A percentile compares a stretch with the other conserved stretches of the same genome.
These are phyloP conservation scores for Rhododendron ovatum DNA, from an alignment of 148 eudicot genomes.

Conservation along the genomic window DNA sequence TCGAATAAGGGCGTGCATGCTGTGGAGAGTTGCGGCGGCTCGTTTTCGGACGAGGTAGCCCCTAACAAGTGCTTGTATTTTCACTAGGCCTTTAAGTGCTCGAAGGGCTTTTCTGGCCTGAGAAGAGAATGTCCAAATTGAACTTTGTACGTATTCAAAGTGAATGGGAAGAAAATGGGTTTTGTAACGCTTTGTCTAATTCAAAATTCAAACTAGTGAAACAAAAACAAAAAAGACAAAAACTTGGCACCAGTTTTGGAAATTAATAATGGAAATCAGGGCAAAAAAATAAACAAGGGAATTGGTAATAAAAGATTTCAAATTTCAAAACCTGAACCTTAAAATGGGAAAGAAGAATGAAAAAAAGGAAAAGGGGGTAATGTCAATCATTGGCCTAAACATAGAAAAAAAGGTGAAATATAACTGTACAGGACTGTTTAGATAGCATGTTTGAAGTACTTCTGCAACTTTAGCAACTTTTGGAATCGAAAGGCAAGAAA, in stretches of 20 bases:
- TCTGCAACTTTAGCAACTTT: background rate
- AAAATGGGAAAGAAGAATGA: background rate
- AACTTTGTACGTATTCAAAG: background rate
- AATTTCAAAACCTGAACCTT: background rate
- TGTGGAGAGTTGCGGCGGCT: constrained; percentile 71
- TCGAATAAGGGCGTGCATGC: constrained; percentile 87
- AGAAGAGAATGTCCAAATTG: background rate
- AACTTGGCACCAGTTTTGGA: background rate
- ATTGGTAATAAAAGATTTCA: background rate
- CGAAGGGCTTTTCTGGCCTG: constrained; percentile 85
- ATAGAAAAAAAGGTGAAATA: background rate
- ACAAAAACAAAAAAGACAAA: too few species aligned
- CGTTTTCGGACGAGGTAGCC: constrained; percentile 82
- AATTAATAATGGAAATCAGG: background rate
- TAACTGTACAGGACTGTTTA: background rate
- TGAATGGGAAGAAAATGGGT: too few species aligned
- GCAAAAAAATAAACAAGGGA: background rate
- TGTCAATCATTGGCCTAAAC: constrained; percentile 1
- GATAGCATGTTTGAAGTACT: constrained; percentile 16
- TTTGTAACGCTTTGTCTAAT: background rate
- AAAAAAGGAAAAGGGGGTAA: background rate
- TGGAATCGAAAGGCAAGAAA: background rate
- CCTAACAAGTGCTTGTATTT: constrained; percentile 82
- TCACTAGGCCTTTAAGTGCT: constrained; percentile 86
- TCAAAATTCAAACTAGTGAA: background rate